These are phyloP conservation scores for Torulaspora pretoriensis DNA, from an alignment of 1,139 yeast genomes.

Conservation along the genomic window DNA sequence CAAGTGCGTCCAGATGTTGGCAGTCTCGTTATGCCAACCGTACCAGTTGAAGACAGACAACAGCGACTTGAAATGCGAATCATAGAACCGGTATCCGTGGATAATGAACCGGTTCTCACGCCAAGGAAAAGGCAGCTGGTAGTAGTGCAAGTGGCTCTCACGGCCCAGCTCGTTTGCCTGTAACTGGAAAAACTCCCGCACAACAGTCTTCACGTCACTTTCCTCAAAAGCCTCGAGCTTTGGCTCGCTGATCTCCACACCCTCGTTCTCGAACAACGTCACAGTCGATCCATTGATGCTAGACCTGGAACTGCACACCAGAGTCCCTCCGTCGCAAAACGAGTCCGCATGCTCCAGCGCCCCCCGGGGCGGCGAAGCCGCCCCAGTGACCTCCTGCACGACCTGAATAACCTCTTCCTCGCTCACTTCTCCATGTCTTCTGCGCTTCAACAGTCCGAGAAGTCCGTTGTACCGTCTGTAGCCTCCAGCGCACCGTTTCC, in stretches of 20 bases:
- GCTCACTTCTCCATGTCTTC: background rate
- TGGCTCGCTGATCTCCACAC: background rate
- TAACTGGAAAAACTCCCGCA: constrained; percentile 55
- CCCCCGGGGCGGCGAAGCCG: background rate
- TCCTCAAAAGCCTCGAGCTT: constrained; percentile 1
- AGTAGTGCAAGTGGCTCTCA: constrained; percentile 62
- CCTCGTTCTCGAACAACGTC: constrained; percentile 5
- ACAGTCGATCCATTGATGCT: constrained; percentile 8
- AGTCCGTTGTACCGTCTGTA: background rate
- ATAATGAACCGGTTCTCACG: constrained; percentile 84
- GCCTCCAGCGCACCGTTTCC: background rate
- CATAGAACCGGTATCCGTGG: constrained; percentile 79
- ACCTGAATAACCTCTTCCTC: background rate
- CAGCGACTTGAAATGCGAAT: constrained; percentile 54
- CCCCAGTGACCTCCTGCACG: background rate
- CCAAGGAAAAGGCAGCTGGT: constrained; percentile 90
- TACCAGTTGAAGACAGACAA: constrained; percentile 33
- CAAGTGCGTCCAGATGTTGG: constrained; percentile 92
- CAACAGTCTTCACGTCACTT: constrained; percentile 30
- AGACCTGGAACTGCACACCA: constrained; percentile 11
- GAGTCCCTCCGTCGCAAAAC: constrained; percentile 14
- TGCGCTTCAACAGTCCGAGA: background rate
- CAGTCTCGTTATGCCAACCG: constrained; percentile 78
- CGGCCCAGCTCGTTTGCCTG: constrained; percentile 56
- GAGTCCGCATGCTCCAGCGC: background rate